phyloP scores from a whole-genome alignment of 2,329 filamentous ascomycete species.

The Nigrospora oryzae region DNA sequence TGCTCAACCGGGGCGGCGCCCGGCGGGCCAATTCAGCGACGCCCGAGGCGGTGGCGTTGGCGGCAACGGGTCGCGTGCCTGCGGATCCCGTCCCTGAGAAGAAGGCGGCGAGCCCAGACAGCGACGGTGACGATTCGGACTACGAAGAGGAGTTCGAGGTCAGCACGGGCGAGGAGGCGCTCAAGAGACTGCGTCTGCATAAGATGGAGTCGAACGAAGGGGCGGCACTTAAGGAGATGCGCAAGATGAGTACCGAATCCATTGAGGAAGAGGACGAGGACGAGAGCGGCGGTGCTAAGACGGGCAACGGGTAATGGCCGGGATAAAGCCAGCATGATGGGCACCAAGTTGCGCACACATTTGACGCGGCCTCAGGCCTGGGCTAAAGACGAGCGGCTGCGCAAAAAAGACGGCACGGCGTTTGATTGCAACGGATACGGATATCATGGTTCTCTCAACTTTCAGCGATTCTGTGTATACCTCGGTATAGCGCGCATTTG shows the following conservation, averaged over 20 bases:
- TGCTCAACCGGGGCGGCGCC: slow-evolving; percentile 13
- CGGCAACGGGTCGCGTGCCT: slow-evolving; percentile 25
- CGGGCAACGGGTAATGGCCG: slow-evolving; percentile 10
- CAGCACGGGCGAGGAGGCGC: slow-evolving; percentile 26
- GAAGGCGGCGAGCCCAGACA: slow-evolving; percentile 22
- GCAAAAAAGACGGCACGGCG: too few species aligned
- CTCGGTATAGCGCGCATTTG: too few species aligned
- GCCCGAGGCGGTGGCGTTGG: slow-evolving; percentile 13
- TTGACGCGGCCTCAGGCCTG: too few species aligned
- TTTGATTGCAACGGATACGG: too few species aligned
- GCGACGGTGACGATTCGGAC: slow-evolving; percentile 23
- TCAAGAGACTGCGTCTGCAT: slow-evolving; percentile 30
- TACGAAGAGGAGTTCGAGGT: slow-evolving; percentile 34
- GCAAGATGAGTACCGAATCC: slow-evolving; percentile 22
- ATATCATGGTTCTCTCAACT: too few species aligned
- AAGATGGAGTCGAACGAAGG: slow-evolving; percentile 21
- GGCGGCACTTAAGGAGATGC: slow-evolving; percentile 18
- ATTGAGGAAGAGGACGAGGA: slow-evolving; percentile 23
- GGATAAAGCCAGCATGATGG: too few species aligned
- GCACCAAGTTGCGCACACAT: too few species aligned
- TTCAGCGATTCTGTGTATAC: too few species aligned
- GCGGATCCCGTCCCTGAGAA: slow-evolving; percentile 19
- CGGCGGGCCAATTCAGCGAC: slow-evolving; percentile 10
- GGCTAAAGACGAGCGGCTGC: too few species aligned
- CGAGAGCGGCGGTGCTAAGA: slow-evolving; percentile 23